Percentiles rank a stretch among this genome's conserved stretches.
These are phyloP conservation scores for Cyclocybe cylindracea DNA, from an alignment of 768 basidiomycete species.

Conservation along the genomic window DNA sequence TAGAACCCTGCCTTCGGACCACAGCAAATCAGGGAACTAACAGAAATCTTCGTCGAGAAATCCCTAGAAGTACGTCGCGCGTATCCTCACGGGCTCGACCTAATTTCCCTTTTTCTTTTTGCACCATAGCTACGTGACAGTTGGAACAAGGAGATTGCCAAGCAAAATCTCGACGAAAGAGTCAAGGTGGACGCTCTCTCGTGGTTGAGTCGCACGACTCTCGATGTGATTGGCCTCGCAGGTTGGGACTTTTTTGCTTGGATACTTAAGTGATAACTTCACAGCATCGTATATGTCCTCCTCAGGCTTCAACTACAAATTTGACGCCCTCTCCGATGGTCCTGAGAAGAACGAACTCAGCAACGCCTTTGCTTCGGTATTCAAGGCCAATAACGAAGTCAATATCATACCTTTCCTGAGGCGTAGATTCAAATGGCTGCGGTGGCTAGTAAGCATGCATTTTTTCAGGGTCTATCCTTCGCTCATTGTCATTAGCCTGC, in stretches of 20 bases:
- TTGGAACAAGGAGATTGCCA: conserved; percentile 37
- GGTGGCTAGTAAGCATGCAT: conserved; percentile 28
- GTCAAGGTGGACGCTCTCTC: conserved; percentile 55
- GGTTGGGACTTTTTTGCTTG: conserved; percentile 38
- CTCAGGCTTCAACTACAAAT: conserved; percentile 30
- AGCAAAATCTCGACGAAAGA: conserved; percentile 18
- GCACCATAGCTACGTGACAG: conserved; percentile 46
- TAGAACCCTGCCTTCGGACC: conserved; percentile 69
- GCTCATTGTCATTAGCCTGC: conserved; percentile 21
- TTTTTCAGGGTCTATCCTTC: not conserved
- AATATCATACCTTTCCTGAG: conserved; percentile 28
- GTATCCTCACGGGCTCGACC: not conserved
- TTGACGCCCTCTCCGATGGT: conserved; percentile 21
- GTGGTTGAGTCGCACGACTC: conserved; percentile 66
- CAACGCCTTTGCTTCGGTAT: conserved; percentile 47
- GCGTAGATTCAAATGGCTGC: conserved; percentile 32
- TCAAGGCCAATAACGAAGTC: conserved; percentile 38
- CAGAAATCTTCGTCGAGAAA: conserved; percentile 53
- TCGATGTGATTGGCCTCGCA: conserved; percentile 76
- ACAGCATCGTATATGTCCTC: too few relatives aligned
- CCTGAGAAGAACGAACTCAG: conserved; percentile 46
- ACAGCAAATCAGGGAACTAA: conserved; percentile 55
- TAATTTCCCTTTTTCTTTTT: not conserved
- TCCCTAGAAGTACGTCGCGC: conserved; percentile 38
- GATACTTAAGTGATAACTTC: not conserved